These are phyloP conservation scores for Asterionellopsis glacialis DNA, from an alignment of 108 stramenopile genomes.

Conservation along the genomic window DNA sequence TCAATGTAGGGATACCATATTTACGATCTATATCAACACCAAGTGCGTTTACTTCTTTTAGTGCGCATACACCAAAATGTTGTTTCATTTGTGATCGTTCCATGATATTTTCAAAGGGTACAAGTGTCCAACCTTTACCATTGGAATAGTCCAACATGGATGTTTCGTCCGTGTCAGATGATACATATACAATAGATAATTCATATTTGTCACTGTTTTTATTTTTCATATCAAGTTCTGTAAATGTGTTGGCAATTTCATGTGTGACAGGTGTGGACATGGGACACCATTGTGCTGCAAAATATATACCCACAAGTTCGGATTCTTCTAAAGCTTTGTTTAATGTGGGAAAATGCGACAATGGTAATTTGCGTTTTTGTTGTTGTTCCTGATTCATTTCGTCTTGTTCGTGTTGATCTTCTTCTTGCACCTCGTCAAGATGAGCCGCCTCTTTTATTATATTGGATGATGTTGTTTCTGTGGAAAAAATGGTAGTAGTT, in stretches of 20 bases:
- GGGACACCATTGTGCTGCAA: constrained; percentile 72
- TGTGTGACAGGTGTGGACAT: constrained; percentile 44
- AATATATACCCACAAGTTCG: constrained; percentile 57
- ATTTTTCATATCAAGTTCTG: constrained; percentile 3
- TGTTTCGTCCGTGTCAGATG: constrained; percentile 47
- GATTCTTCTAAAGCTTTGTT: constrained; percentile 48
- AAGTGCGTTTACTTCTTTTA: constrained; percentile 41
- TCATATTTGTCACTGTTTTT: constrained; percentile 4
- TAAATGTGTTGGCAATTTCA: constrained; percentile 35
- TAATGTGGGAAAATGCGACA: constrained; percentile 43
- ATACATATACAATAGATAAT: constrained; percentile 58
- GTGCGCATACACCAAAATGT: constrained; percentile 52
- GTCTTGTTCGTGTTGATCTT: too few species aligned
- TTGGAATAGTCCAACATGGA: constrained; percentile 33
- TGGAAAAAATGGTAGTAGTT: too few species aligned
- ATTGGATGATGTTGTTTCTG: too few species aligned
- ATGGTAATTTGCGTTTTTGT: constrained; percentile 22
- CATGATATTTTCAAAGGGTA: constrained; percentile 45
- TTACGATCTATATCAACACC: constrained; percentile 34
- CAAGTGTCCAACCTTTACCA: constrained; percentile 37
- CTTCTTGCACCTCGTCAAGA: too few species aligned
- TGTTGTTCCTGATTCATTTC: too few species aligned
- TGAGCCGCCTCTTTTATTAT: too few species aligned
- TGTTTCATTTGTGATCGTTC: constrained; percentile 44
- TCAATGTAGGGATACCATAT: constrained; percentile 56